Evolutionary conservation across 2,329 filamentous ascomycete species (phyloP), one percentile per base, ranked within the genome.

Genomic region (Clonostachys solani): DNA sequence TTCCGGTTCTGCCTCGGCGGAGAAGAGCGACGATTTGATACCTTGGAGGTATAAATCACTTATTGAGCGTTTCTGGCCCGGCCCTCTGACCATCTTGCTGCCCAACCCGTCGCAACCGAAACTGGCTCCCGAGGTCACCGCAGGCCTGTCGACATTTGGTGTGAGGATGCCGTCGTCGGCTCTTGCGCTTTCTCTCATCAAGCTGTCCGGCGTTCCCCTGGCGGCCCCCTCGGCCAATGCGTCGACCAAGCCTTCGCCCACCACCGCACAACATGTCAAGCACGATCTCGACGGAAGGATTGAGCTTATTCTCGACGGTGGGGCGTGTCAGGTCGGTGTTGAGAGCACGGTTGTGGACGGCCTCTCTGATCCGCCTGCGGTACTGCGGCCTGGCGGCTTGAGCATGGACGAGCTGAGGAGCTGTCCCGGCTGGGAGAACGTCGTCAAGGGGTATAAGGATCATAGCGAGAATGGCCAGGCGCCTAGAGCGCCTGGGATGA

Each of bases 281-380:
- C 84, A 95, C 51, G 94, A 99, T 62, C 73, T 99, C 12, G 67
- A 84, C 36, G 90, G 90, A 0, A 81, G 86, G 43, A 95, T 99
- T 53, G 83, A 88, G 56, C 74, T 92, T 6, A 94, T 99, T 48
- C 72, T 99, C 1, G 92, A 99, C 55, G 94, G 92, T 3, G 94
- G 94, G 0, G 70, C 84, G 1, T 97, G 92, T 58, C 77, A 79
- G 17, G 90, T 99, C 12, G 94, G 94, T 2, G 91, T 99, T 1
- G 94, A 99, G 68, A 96, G 91, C 62, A 99, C 94, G 1, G 94
- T 99, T 2, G 91, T 99, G 1, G 94, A 97, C 60, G 94, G 94
- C 0, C 71, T 97, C 13, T 89, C 83, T 49, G 69, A 79, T 43
- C 92, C 92, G 7, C 94, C 94, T 0, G 81, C 86, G 4, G 82